A percentile compares a stretch with the other conserved stretches of the same genome.
These are phyloP conservation scores for Eucalyptus urophylla DNA, from an alignment of 345 rosid genomes.

Conservation along the genomic window DNA sequence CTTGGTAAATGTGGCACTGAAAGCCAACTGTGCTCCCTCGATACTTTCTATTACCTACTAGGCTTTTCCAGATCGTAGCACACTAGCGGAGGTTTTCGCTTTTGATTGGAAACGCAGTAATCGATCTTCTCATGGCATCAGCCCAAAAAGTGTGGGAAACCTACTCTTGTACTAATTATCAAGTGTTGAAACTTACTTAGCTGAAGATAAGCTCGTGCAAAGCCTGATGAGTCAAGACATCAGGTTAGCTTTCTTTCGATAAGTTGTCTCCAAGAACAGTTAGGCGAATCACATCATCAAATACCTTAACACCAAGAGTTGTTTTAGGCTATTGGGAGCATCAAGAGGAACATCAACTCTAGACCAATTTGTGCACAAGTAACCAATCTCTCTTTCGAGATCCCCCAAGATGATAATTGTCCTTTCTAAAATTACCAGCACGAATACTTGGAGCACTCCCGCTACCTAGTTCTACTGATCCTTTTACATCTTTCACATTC, in stretches of 20 bases:
- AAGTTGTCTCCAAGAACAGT: background rate
- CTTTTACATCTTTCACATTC: background rate
- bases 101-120: background rate
- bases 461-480: background rate
- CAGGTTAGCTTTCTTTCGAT: background rate
- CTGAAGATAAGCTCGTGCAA: background rate
- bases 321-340: background rate
- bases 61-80: background rate
- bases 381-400: background rate
- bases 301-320: background rate
- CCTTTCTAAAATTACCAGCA: background rate
- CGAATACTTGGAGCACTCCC: background rate
- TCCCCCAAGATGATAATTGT: background rate
- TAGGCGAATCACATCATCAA: background rate
- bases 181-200: background rate
- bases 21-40: background rate
- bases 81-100: background rate
- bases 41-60: background rate
- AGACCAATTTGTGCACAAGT: background rate
- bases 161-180: background rate
- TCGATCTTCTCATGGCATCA: background rate
- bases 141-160: background rate
- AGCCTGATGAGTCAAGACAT: background rate
- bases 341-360: background rate
- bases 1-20: background rate